phyloP scores from a whole-genome alignment of 2,329 filamentous ascomycete species.

The Fusarium stilboides region DNA sequence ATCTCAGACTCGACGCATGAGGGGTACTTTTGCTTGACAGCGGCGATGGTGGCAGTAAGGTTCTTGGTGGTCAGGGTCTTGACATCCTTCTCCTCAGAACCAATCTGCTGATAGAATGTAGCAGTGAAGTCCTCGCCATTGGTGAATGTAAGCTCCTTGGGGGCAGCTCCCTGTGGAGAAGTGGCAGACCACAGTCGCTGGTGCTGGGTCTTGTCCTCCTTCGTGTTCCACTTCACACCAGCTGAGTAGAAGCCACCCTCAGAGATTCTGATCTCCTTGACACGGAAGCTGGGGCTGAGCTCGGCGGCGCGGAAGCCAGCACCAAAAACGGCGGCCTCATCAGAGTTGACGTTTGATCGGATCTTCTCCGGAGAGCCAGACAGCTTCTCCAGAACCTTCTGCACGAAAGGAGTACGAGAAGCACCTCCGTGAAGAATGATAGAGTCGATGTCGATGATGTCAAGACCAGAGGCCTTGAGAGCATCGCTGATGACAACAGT shows the following conservation, averaged over 20 bases:
- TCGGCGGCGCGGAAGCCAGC: conserved; percentile 94
- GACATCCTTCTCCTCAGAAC: conserved; percentile 71
- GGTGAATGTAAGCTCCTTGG: conserved; percentile 89
- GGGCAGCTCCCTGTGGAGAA: conserved; percentile 79
- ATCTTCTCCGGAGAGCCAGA: conserved; percentile 83
- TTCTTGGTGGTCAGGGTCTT: conserved; percentile 83
- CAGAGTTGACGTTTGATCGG: conserved; percentile 94
- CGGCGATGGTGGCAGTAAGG: conserved; percentile 84
- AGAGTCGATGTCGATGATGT: conserved; percentile 84
- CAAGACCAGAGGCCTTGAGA: conserved; percentile 79
- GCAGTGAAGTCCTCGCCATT: conserved; percentile 87
- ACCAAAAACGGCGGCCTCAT: conserved; percentile 96
- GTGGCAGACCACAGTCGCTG: conserved; percentile 87
- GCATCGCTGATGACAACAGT: conserved; percentile 79
- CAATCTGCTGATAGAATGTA: conserved; percentile 82
- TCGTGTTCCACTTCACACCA: conserved; percentile 80
- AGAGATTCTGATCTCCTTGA: conserved; percentile 93
- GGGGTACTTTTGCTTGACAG: conserved; percentile 80
- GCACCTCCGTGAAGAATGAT: conserved; percentile 94
- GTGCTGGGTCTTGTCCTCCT: conserved; percentile 78
- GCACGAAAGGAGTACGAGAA: conserved; percentile 93
- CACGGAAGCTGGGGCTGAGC: conserved; percentile 94
- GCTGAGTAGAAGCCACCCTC: conserved; percentile 83
- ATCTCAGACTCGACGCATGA: conserved; percentile 84
- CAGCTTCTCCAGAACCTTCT: conserved; percentile 85